phyloP scores from a whole-genome alignment of 2,329 filamentous ascomycete species.

The Pseudogymnoascus sp. region DNA sequence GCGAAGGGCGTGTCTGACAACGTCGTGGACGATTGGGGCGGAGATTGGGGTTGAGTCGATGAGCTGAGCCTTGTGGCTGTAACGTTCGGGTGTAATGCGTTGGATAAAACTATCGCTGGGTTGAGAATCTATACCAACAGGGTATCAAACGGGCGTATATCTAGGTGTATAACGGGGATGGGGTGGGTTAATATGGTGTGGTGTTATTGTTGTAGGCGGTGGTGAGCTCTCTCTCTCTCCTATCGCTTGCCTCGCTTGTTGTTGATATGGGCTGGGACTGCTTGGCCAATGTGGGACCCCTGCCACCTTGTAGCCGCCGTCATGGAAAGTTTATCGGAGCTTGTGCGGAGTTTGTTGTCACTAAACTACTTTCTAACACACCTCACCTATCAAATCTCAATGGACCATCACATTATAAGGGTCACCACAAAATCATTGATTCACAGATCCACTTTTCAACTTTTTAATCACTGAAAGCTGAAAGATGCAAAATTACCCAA shows the following conservation, averaged over 20 bases:
- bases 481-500: not conserved
- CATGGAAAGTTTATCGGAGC: conserved; percentile 6
- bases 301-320: conserved; percentile 4
- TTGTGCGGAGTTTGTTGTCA: not conserved
- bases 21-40: conserved; percentile 33
- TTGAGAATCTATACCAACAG: not conserved
- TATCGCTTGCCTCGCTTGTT: conserved; percentile 11
- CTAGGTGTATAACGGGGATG: not conserved
- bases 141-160: conserved; percentile 9
- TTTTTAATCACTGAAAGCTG: not conserved
- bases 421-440: conserved; percentile 6
- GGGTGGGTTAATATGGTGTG: not conserved
- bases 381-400: conserved; percentile 2
- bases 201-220: conserved; percentile 7
- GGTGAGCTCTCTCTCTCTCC: conserved; percentile 3
- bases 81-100: not conserved
- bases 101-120: not conserved
- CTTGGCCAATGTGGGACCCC: conserved; percentile 8
- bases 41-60: not conserved
- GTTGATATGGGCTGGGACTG: not conserved
- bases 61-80: not conserved
- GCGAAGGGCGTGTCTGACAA: conserved; percentile 41
- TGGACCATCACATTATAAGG: not conserved
- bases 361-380: conserved; percentile 7
- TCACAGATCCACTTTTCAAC: not conserved